These are phyloP conservation scores for Xylariaceae sp. DNA, from an alignment of 2,329 filamentous ascomycete genomes.

Conservation along the genomic window DNA sequence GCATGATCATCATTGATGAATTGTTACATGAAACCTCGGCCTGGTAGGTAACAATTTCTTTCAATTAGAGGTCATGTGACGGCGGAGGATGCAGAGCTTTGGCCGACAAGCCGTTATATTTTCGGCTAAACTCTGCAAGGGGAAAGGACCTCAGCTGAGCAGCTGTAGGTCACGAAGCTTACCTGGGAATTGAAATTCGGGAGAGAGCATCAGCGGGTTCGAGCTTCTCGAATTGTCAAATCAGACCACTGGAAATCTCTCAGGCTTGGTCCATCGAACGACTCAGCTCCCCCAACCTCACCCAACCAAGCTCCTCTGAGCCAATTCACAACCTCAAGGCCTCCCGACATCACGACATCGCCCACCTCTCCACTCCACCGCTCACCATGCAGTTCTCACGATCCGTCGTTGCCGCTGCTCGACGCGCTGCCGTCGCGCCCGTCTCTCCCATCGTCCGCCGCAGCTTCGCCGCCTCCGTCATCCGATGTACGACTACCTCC, in stretches of 20 bases:
- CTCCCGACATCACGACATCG: slow-evolving; percentile 10
- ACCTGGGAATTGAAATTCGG: too few species aligned
- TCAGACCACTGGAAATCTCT: slow-evolving; percentile 48
- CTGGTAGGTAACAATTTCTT: too few species aligned
- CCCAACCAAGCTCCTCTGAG: too few species aligned
- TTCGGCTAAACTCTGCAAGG: slow-evolving; percentile 16
- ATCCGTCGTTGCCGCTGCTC: slow-evolving; percentile 56
- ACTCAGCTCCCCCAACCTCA: slow-evolving; percentile 28
- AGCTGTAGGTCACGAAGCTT: too few species aligned
- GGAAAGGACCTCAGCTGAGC: slow-evolving; percentile 10
- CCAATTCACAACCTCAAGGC: background rate
- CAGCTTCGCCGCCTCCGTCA: slow-evolving; percentile 56
- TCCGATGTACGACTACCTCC: slow-evolving; percentile 51
- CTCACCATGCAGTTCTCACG: slow-evolving; percentile 61
- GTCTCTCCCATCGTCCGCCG: slow-evolving; percentile 52
- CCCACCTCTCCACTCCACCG: slow-evolving; percentile 22
- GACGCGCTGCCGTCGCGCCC: slow-evolving; percentile 53
- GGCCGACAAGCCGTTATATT: slow-evolving; percentile 11
- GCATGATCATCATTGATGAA: too few species aligned
- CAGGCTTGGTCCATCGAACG: slow-evolving; percentile 6
- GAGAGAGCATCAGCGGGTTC: slow-evolving; percentile 1
- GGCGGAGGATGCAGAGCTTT: too few species aligned
- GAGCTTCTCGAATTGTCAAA: slow-evolving; percentile 30
- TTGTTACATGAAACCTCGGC: too few species aligned
- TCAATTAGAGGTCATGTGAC: too few species aligned